Percentiles rank a stretch among this genome's conserved stretches.
Evolutionary conservation across 2,329 filamentous ascomycete genomes (phyloP).

Genomic region (Hysterium pulicare): DNA sequence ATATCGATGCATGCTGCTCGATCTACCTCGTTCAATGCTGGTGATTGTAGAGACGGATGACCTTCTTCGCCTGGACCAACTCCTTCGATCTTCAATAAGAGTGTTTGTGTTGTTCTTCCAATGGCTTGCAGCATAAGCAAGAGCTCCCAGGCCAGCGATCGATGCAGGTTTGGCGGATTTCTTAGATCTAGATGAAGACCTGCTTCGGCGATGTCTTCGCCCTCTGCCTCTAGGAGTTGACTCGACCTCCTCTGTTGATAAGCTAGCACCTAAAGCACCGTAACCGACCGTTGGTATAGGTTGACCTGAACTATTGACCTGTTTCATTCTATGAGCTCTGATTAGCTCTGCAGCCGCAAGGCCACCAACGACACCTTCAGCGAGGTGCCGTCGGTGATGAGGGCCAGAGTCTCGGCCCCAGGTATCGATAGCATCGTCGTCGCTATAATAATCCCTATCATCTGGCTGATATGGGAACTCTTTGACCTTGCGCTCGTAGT

Average conservation of each 20-base stretch:
- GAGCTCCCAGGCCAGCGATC: constrained; percentile 57
- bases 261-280: constrained; percentile 58
- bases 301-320: constrained; percentile 54
- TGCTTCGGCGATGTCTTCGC: constrained; percentile 17
- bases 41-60: constrained; percentile 37
- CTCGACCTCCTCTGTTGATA: constrained; percentile 57
- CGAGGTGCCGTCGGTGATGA: constrained; percentile 55
- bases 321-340: constrained; percentile 54
- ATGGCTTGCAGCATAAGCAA: constrained; percentile 51
- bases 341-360: constrained; percentile 59
- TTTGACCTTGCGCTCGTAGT: constrained; percentile 56
- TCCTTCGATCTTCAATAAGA: constrained; percentile 45
- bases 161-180: constrained; percentile 58
- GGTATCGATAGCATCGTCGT: constrained; percentile 57
- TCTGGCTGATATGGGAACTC: constrained; percentile 46
- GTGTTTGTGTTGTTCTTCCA: constrained; percentile 47
- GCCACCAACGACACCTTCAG: constrained; percentile 60
- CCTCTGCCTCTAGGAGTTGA: constrained; percentile 39
- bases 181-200: constrained; percentile 43
- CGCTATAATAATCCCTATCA: constrained; percentile 52
- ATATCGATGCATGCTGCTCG: constrained; percentile 42
- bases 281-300: constrained; percentile 56
- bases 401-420: constrained; percentile 41
- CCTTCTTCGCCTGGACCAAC: constrained; percentile 44
- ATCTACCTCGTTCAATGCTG: constrained; percentile 16